Base-by-base conservation (phyloP, 805 yeast genomes). In the Starmera dryadoides region DNA sequence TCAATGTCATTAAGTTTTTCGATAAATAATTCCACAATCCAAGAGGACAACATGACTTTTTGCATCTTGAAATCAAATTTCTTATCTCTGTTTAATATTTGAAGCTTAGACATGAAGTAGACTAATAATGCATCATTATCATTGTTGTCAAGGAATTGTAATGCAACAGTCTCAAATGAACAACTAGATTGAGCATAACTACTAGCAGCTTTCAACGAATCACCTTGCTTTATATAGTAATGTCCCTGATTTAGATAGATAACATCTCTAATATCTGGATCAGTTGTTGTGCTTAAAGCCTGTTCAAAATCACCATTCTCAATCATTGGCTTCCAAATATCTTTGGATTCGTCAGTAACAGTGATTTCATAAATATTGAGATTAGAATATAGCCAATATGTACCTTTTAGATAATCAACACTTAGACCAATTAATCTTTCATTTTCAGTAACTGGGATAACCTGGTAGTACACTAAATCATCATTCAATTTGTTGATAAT, bases 311-410 rank as follows among this genome's bases (percentile, higher is more conserved):
- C 60, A 7, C 65, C 58, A 37, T 64, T 65, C 4, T 68, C 69
- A n/a, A 79, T 54, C 50, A 80, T 58, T 1, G 75, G 64, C 38
- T 72, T 73, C 96, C 97, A 86, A 3, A 89, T 79, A 20, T 83
- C 83, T 4, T 71, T 64, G 4, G 79, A 67, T 56, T 91, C 97
- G 51, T 82, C 73, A 28, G 71, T 71, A 11, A 86, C 64, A 9
- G 81, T 69, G 6, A 93, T 60, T 55, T 93, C 98, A 53, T 72
- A 84, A 9, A 93, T 76, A 36, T 68, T 68, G 5, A 61, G 53
- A 11, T 63, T 58, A 0, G 93, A 76, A 49, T 66, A 86, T 4
- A 84, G 59, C 98, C 98, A 93, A 49, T 66, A 84, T 0, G 98
- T 85, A 1, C 66, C 53, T 33, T 60, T 59, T 4, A 58, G 42